These are phyloP conservation scores for Ophiocordyceps camponoti-floridani DNA, from an alignment of 2,329 filamentous ascomycete species.

Conservation along the genomic window DNA sequence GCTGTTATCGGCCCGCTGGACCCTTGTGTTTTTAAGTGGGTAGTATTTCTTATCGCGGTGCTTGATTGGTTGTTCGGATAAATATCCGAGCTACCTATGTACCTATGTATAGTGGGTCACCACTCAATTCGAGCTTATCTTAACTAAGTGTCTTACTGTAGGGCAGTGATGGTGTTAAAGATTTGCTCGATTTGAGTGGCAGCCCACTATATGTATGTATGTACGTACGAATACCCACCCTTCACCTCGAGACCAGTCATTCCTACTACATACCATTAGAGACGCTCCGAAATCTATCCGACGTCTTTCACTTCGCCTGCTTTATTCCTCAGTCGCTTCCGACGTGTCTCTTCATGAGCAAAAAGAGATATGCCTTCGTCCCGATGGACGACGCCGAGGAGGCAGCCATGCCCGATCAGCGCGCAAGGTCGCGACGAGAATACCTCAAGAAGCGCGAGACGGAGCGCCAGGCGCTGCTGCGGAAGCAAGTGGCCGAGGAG, in stretches of 20 bases:
- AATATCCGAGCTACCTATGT: neutral
- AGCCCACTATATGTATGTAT: neutral
- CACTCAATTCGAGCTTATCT: no score
- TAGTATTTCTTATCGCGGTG: neutral
- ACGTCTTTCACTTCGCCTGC: no score
- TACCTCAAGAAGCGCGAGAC: constrained; percentile 87
- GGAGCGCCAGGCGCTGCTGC: constrained; percentile 68
- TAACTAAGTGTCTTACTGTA: no score
- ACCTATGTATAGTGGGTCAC: no score
- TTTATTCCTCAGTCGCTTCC: no score
- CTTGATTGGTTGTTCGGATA: neutral
- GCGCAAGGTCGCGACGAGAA: constrained; percentile 72
- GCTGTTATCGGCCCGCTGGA: constrained; percentile 7
- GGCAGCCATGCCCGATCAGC: constrained; percentile 61
- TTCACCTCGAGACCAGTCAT: no score
- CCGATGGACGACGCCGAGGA: constrained; percentile 48
- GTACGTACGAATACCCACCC: no score
- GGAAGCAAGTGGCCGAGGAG: constrained; percentile 83
- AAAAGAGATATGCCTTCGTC: constrained; percentile 48
- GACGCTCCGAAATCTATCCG: no score
- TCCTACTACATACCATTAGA: no score
- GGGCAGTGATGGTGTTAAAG: no score
- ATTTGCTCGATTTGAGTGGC: no score
- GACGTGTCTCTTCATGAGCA: constrained; percentile 19
- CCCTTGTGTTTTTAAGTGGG: neutral